A percentile compares a stretch with the other conserved stretches of the same genome.
Conservation (phyloP, 2,329 filamentous ascomycete species). For the Xylariomycetidae sp. region DNA sequence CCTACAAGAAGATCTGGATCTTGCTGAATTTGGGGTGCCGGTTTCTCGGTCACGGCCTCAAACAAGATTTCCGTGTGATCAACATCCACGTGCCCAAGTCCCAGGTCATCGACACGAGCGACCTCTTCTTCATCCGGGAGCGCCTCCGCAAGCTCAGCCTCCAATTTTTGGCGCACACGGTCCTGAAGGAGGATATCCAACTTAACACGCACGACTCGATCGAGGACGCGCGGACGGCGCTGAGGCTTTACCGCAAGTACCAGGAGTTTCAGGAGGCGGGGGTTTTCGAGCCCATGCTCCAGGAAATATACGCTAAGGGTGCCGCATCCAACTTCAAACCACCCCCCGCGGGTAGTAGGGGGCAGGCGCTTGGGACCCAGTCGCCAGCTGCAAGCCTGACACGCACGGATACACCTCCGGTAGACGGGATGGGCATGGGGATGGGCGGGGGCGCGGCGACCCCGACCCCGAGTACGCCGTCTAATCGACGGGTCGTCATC, state of each 20-base stretch:
- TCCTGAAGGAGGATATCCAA: conserved; percentile 93
- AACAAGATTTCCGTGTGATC: conserved; percentile 94
- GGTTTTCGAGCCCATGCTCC: conserved; percentile 74
- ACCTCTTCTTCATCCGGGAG: conserved; percentile 78
- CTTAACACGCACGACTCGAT: conserved; percentile 90
- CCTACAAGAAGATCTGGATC: conserved; percentile 98
- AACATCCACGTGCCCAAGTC: conserved; percentile 91
- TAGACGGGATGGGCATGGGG: conserved; percentile 9
- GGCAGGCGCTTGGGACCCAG: conserved; percentile 3
- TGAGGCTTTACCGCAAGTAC: conserved; percentile 86
- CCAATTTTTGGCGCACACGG: conserved; percentile 84
- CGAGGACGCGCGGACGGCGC: conserved; percentile 86
- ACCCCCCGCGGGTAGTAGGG: conserved; percentile 31
- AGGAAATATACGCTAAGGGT: conserved; percentile 74
- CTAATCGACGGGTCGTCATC: too few species aligned
- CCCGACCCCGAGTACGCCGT: too few species aligned
- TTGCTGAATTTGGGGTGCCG: conserved; percentile 89
- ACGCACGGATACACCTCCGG: conserved; percentile 24
- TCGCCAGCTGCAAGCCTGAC: conserved; percentile 8
- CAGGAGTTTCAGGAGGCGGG: conserved; percentile 84
- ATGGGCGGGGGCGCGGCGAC: too few species aligned
- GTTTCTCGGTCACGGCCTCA: conserved; percentile 89
- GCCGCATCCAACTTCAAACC: conserved; percentile 55
- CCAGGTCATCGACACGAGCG: conserved; percentile 92
- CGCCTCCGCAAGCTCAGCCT: conserved; percentile 84